A percentile compares a stretch with the other conserved stretches of the same genome.
Conservation (phyloP, 2,329 filamentous ascomycete species). For the Paramyrothecium sp. region DNA sequence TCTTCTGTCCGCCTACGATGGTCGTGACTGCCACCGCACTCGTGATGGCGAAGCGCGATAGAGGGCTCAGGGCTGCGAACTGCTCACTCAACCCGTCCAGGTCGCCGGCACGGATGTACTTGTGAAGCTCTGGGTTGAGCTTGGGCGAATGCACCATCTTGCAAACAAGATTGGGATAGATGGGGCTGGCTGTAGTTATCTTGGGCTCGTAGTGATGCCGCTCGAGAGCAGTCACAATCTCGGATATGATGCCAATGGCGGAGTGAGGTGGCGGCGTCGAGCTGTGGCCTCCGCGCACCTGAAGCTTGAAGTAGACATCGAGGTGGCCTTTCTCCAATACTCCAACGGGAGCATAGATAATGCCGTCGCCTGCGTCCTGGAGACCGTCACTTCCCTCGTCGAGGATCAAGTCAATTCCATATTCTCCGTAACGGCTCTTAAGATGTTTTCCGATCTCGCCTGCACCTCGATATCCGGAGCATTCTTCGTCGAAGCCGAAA, state of each 20-base stretch:
- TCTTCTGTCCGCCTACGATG: constrained; percentile 62
- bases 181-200: constrained; percentile 48
- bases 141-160: constrained; percentile 54
- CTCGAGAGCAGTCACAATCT: constrained; percentile 65
- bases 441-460: constrained; percentile 48
- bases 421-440: constrained; percentile 52
- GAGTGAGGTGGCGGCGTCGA: constrained; percentile 62
- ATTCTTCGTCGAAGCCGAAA: constrained; percentile 67
- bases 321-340: constrained; percentile 64
- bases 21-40: constrained; percentile 62
- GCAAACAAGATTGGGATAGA: constrained; percentile 56
- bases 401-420: constrained; percentile 58
- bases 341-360: constrained; percentile 45
- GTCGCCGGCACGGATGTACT: constrained; percentile 28
- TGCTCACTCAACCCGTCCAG: constrained; percentile 24
- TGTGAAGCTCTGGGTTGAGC: constrained; percentile 37
- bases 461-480: constrained; percentile 56
- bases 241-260: constrained; percentile 66
- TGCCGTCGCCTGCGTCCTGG: constrained; percentile 36
- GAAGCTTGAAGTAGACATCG: constrained; percentile 56
- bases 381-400: constrained; percentile 63
- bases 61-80: constrained; percentile 16
- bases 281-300: constrained; percentile 59
- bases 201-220: constrained; percentile 49
- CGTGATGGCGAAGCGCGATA: constrained; percentile 50